Evolutionary conservation across 2,329 filamentous ascomycete genomes (phyloP).

Genomic region (Venturia oleaginea): DNA sequence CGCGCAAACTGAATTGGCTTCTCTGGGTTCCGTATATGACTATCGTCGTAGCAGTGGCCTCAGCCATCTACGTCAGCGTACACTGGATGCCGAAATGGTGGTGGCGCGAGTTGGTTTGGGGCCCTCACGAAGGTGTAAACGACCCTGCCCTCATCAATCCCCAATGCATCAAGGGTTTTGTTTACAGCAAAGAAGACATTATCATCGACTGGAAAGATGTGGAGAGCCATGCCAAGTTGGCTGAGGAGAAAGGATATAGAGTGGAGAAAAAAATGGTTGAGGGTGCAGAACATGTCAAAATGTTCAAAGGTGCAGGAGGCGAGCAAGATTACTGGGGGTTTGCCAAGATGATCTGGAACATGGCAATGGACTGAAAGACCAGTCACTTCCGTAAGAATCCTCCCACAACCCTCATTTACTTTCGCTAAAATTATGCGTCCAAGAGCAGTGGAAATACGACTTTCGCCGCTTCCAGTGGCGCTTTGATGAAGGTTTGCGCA

Average conservation of each 20-base stretch:
- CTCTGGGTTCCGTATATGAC: constrained; percentile 10
- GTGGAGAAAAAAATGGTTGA: constrained; percentile 46
- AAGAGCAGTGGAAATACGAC: background rate
- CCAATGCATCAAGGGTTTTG: constrained; percentile 41
- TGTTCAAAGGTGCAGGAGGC: background rate
- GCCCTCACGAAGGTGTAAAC: background rate
- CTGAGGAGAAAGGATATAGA: constrained; percentile 40
- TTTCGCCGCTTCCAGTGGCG: background rate
- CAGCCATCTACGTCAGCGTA: constrained; percentile 12
- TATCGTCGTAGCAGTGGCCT: background rate
- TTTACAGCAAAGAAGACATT: constrained; percentile 51
- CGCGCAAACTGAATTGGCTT: constrained; percentile 14
- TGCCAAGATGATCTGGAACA: background rate
- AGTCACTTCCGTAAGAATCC: background rate
- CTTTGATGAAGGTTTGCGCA: background rate
- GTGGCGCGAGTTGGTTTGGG: constrained; percentile 5
- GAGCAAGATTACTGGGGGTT: constrained; percentile 3
- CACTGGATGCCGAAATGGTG: constrained; percentile 1
- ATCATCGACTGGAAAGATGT: constrained; percentile 49
- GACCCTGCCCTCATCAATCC: constrained; percentile 15
- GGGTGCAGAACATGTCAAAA: constrained; percentile 46
- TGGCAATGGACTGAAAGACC: background rate
- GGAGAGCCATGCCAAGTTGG: constrained; percentile 43
- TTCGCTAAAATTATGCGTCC: background rate
- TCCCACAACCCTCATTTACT: background rate